A percentile compares a stretch with the other conserved stretches of the same genome.
Conservation (phyloP, 805 yeast species). For the Blastobotrys parvus region DNA sequence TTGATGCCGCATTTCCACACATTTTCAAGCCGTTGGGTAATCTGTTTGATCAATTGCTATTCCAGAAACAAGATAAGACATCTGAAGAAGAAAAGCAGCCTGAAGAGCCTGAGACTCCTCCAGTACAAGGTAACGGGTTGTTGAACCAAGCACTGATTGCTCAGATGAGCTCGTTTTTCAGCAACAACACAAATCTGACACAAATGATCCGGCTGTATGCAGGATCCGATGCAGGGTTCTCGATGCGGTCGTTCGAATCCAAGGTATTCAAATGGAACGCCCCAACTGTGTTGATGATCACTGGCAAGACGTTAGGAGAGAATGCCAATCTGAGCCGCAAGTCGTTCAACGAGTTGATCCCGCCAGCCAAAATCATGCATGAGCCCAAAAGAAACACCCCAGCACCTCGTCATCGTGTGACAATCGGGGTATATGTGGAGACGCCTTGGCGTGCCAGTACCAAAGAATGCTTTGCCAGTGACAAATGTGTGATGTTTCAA, state of each 20-base stretch:
- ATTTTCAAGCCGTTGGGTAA: constrained; percentile 37
- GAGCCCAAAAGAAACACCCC: constrained; percentile 13
- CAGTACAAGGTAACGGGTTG: constrained; percentile 4
- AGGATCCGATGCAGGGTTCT: constrained; percentile 75
- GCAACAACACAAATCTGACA: constrained; percentile 17
- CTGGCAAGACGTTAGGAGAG: constrained; percentile 41
- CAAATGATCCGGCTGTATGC: constrained; percentile 51
- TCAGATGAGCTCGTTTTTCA: constrained; percentile 35
- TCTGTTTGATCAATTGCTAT: constrained; percentile 39
- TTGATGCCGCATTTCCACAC: constrained; percentile 27
- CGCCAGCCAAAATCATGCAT: constrained; percentile 15
- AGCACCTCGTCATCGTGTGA: constrained; percentile 31
- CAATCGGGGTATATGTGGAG: constrained; percentile 56
- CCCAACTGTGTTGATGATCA: constrained; percentile 63
- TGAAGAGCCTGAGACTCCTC: constrained; percentile 1
- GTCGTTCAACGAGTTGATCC: constrained; percentile 20
- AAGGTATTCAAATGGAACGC: constrained; percentile 87
- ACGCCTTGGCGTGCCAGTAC: constrained; percentile 75
- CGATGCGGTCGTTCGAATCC: constrained; percentile 78
- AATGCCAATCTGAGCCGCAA: constrained; percentile 14
- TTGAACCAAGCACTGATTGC: constrained; percentile 33
- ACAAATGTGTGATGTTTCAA: constrained; percentile 49
- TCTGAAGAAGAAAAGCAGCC: not conserved
- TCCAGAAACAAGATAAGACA: constrained; percentile 14
- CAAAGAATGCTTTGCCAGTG: constrained; percentile 64